Evolutionary conservation across 2,329 filamentous ascomycete species (phyloP), one percentile per base, ranked within the genome.

Genomic region (Diaporthe helianthi): DNA sequence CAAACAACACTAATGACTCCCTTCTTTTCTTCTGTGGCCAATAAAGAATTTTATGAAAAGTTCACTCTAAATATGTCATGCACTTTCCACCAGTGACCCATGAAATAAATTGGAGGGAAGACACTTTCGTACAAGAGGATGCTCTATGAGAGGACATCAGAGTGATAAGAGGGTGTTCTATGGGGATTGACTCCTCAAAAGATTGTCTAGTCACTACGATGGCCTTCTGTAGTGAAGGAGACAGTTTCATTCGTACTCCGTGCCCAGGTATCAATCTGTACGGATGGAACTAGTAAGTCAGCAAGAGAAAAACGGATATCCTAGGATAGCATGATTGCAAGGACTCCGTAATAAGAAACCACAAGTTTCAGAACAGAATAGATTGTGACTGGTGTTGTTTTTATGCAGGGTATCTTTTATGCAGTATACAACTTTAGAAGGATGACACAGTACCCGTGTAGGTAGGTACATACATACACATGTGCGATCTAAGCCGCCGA

Each of bases 341-440:
- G 15, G n/a, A 5, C 54, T 44, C 22, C 7, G 4, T 19, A 19
- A 2, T 4, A 24, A 61, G 2, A 24, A 22, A 22, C 13, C 10
- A 12, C 41, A 36, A 9, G 15, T 15, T n/a, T 3, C 6, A 7
- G 36, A 19, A 31, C 7, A 24, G 3, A 73, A 76, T 79, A 65
- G 68, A 72, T 49, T 2, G 9, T 1, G 2, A 13, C 15, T n/a
- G 22, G 44, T 31, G 29, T 60, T 47, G 10, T 24, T 58, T 52
- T 41, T 69, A 64, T 36, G 36, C 29, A 67, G 68, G 68, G 68
- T 67, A 67, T 69, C 63, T 61, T 31, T 22, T 4, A 36, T 47
- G 26, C 47, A 46, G 22, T 61, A n/a, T 61, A 53, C 29, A 46
- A 36, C n/a, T n/a, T n/a, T n/a, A n/a, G n/a, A n/a, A n/a, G n/a